These are phyloP conservation scores for Cenchrus americanus DNA, from an alignment of 176 grass and related monocot species.

Conservation along the genomic window DNA sequence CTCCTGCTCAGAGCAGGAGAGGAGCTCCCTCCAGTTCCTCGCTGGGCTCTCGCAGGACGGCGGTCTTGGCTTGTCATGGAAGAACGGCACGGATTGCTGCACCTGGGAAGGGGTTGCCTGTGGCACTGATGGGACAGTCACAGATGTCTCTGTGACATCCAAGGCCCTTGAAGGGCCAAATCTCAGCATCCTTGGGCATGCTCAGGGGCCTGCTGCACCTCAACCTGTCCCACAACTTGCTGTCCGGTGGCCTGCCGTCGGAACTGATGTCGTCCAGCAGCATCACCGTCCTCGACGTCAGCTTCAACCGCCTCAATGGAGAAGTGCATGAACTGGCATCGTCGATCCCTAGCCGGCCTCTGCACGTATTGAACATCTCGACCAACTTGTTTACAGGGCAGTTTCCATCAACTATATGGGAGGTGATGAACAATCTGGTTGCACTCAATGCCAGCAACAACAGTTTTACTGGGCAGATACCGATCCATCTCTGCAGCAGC, in stretches of 20 bases:
- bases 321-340: not conserved
- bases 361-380: conserved; percentile 51
- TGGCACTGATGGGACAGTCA: conserved; percentile 12
- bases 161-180: conserved; percentile 28
- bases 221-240: conserved; percentile 43
- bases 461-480: conserved; percentile 45
- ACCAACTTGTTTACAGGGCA: conserved; percentile 45
- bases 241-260: conserved; percentile 21
- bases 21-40: conserved; percentile 45
- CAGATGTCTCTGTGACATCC: not conserved
- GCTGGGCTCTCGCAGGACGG: not conserved
- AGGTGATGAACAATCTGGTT: conserved; percentile 22
- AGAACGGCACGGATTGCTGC: conserved; percentile 39
- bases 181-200: conserved; percentile 32
- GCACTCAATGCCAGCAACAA: conserved; percentile 50
- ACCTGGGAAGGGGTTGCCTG: conserved; percentile 45
- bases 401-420: conserved; percentile 43
- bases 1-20: conserved; percentile 40
- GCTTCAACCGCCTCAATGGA: conserved; percentile 38
- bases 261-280: conserved; percentile 30
- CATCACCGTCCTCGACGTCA: conserved; percentile 35
- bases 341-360: not conserved
- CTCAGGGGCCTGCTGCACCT: conserved; percentile 36
- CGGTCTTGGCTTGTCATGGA: conserved; percentile 27
- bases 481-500: conserved; percentile 22